Evolutionary conservation across 139 green algal species (phyloP), one percentile per base, ranked within the genome.

Genomic region (Marvania coccoides): DNA sequence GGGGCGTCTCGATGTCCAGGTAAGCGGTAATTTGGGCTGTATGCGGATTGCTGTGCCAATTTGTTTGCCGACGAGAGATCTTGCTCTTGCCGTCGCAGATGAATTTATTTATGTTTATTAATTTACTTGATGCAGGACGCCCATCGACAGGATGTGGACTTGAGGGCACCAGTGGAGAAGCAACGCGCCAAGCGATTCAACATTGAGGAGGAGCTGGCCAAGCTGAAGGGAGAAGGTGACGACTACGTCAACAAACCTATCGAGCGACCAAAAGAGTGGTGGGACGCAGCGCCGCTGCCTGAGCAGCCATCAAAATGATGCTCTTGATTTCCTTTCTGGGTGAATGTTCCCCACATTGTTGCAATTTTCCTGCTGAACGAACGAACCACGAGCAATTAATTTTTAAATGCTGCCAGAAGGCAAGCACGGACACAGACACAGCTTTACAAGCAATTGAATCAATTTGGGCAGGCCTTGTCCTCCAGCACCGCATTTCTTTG

Each of bases 171-270:
- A 1, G 71, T 69, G 7, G 28, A 29, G 23, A 77, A 77, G 63
- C 71, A 77, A 55, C 63, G 63, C 3, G 71, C 71, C 42, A 77
- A 77, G 57, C 67, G 61, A 33, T 77, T 77, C 37, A 56, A 73
- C 47, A 47, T 77, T 2, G 23, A 73, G 10, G 71, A 77, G 31
- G 71, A 77, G 36, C 40, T 73, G 38, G 37, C 9, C 10, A 51
- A 51, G 19, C 42, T 51, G 42, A 51, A 51, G 19, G 42, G 19
- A 51, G 19, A 51, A 19, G 19, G 19, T 28, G 12, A 68, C 1
- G 34, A 42, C 13, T 74, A 74, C 7, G 59, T 63, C 5, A 74
- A 74, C 38, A 60, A 61, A 23, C 59, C 59, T 6, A 58, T 74
- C 37, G 55, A 58, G 1, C 33, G 47, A 1, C 67, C 67, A 38